These are phyloP conservation scores for Phylloporus rhodoxanthus DNA, from an alignment of 768 basidiomycete species.

Conservation along the genomic window DNA sequence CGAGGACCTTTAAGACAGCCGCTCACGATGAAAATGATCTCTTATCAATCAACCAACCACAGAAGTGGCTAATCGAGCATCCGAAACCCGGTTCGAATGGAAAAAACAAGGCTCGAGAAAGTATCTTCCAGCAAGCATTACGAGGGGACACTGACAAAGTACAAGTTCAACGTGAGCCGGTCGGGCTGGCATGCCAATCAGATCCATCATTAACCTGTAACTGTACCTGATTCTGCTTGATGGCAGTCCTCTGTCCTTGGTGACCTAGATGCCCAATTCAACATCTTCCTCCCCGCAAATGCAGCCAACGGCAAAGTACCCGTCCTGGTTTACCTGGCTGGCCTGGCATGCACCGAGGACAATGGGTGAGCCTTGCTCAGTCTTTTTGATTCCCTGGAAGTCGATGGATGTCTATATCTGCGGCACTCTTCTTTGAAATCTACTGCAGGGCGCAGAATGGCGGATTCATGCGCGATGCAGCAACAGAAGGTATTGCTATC, in stretches of 20 bases:
- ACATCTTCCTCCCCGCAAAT: constrained; percentile 77
- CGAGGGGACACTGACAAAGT: constrained; percentile 78
- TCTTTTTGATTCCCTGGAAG: not conserved
- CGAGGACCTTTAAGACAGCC: too few relatives aligned
- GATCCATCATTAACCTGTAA: not conserved
- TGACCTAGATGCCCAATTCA: constrained; percentile 69
- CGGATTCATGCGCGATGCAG: constrained; percentile 81
- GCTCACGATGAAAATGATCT: too few relatives aligned
- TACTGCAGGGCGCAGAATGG: constrained; percentile 79
- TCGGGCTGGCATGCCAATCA: not conserved
- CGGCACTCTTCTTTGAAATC: not conserved
- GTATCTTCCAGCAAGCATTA: constrained; percentile 75
- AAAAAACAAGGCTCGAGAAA: constrained; percentile 49
- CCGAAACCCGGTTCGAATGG: constrained; percentile 5
- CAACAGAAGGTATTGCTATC: constrained; percentile 80
- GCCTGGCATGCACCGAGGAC: constrained; percentile 87
- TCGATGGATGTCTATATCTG: not conserved
- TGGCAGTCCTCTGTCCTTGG: constrained; percentile 65
- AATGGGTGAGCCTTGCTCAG: constrained; percentile 57
- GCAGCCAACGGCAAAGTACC: constrained; percentile 53
- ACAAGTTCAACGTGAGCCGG: constrained; percentile 65
- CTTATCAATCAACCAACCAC: too few relatives aligned
- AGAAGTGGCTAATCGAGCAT: too few relatives aligned
- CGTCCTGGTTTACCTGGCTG: constrained; percentile 82
- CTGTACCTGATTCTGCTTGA: not conserved